phyloP scores from a whole-genome alignment of 2,329 filamentous ascomycete genomes.

The Anthostomella pinea region DNA sequence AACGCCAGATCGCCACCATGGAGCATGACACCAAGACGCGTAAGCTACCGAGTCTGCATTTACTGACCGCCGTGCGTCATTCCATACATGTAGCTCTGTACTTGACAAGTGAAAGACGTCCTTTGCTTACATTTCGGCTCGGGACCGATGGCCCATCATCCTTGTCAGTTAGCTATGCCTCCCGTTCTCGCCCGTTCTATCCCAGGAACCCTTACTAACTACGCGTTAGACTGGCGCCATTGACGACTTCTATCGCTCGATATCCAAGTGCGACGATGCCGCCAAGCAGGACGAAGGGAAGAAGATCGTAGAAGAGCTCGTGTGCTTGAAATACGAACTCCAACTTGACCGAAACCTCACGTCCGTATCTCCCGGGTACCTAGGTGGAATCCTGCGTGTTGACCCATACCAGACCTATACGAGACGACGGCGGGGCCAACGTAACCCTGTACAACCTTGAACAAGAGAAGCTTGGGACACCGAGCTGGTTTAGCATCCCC shows the following conservation, averaged over 20 bases:
- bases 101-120: slow-evolving; percentile 78
- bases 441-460: slow-evolving; percentile 83
- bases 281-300: slow-evolving; percentile 78
- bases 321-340: slow-evolving; percentile 87
- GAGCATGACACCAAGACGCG: slow-evolving; percentile 57
- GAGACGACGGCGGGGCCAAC: slow-evolving; percentile 74
- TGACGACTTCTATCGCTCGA: slow-evolving; percentile 85
- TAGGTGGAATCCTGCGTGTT: no score
- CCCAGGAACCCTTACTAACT: slow-evolving; percentile 11
- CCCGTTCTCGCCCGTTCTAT: no score
- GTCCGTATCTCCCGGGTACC: slow-evolving; percentile 57
- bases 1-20: slow-evolving; percentile 12
- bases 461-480: slow-evolving; percentile 67
- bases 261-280: slow-evolving; percentile 56
- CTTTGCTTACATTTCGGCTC: slow-evolving; percentile 82
- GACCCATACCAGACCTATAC: slow-evolving; percentile 57
- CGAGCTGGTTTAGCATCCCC: slow-evolving; percentile 77
- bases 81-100: slow-evolving; percentile 67
- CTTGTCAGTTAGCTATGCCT: slow-evolving; percentile 60
- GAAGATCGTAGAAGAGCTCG: slow-evolving; percentile 74
- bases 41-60: slow-evolving; percentile 44
- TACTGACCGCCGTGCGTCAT: background rate
- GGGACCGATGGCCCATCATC: slow-evolving; percentile 90
- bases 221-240: slow-evolving; percentile 75
- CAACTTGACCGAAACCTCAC: slow-evolving; percentile 80